Percentiles rank a stretch among this genome's conserved stretches.
phyloP scores from a whole-genome alignment of 345 rosid species.

The Lepidium africanum region DNA sequence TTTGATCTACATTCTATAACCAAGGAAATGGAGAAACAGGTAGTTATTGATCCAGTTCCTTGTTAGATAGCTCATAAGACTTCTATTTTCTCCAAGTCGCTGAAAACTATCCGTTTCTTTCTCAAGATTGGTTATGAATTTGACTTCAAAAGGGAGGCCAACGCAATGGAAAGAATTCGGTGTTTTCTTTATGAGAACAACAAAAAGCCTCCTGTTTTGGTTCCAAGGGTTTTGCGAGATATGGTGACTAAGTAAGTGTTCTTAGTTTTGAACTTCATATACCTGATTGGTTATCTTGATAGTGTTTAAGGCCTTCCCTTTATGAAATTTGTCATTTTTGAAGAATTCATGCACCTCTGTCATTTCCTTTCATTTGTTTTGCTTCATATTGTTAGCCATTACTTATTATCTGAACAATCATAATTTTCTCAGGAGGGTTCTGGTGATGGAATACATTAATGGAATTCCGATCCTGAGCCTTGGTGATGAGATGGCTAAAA shows the following conservation, averaged over 20 bases:
- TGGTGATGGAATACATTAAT: slow-evolving; percentile 89
- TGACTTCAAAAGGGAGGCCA: slow-evolving; percentile 81
- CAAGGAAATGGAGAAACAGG: slow-evolving; percentile 98
- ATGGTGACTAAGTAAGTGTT: slow-evolving; percentile 65
- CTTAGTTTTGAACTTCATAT: background rate
- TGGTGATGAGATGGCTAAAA: slow-evolving; percentile 79
- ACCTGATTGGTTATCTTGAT: background rate
- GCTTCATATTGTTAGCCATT: background rate
- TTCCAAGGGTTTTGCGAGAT: slow-evolving; percentile 55
- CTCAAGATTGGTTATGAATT: slow-evolving; percentile 89
- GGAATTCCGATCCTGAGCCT: slow-evolving; percentile 89
- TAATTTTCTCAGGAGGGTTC: slow-evolving; percentile 47
- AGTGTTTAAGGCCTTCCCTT: background rate
- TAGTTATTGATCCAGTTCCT: slow-evolving; percentile 8
- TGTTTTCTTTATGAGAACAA: slow-evolving; percentile 61
- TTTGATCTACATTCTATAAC: slow-evolving; percentile 76
- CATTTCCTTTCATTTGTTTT: background rate
- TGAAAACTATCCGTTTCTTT: background rate
- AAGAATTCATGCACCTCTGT: background rate
- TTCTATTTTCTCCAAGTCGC: background rate
- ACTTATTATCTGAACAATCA: background rate
- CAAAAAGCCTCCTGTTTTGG: slow-evolving; percentile 71
- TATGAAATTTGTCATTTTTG: background rate
- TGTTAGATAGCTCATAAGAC: background rate
- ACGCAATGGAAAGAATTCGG: slow-evolving; percentile 77